Evolutionary conservation across 2,329 filamentous ascomycete species (phyloP).

Genomic region (Ophiostoma quercus): DNA sequence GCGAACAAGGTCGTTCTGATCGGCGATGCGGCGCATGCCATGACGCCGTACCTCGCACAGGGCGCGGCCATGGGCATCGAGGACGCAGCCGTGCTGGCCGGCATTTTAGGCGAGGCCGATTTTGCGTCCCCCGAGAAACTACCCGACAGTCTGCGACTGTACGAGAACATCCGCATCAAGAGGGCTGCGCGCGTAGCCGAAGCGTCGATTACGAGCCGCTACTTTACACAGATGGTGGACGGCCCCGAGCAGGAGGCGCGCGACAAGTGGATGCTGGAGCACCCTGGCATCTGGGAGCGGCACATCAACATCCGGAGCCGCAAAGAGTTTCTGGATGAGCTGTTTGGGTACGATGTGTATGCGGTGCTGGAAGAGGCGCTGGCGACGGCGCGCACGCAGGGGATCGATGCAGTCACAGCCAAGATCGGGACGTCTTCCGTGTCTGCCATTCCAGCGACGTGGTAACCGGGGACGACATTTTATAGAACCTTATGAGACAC

Average conservation of each 20-base stretch:
- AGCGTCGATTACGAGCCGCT: slow-evolving; percentile 19
- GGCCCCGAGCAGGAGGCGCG: slow-evolving; percentile 22
- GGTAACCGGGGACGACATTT: neutral
- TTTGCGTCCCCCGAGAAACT: slow-evolving; percentile 13
- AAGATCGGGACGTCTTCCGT: slow-evolving; percentile 14
- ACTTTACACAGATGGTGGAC: slow-evolving; percentile 24
- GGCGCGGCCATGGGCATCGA: slow-evolving; percentile 47
- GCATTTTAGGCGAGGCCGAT: slow-evolving; percentile 32
- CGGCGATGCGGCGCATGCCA: slow-evolving; percentile 47
- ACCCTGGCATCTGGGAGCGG: slow-evolving; percentile 21
- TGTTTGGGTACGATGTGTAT: slow-evolving; percentile 23
- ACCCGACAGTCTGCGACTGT: slow-evolving; percentile 18
- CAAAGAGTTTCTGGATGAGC: slow-evolving; percentile 25
- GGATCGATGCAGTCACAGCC: slow-evolving; percentile 3
- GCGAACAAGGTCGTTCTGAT: slow-evolving; percentile 39
- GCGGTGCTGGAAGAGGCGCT: slow-evolving; percentile 19
- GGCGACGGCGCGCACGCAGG: slow-evolving; percentile 1
- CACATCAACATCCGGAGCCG: slow-evolving; percentile 25
- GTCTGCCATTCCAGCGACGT: slow-evolving; percentile 2
- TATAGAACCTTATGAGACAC: neutral
- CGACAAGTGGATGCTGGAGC: slow-evolving; percentile 23
- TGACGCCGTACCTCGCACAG: slow-evolving; percentile 45
- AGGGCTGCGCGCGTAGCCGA: slow-evolving; percentile 22
- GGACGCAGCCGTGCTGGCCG: slow-evolving; percentile 44
- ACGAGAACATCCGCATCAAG: slow-evolving; percentile 24